Evolutionary conservation across 148 eudicot genomes (phyloP).

Genomic region (Hydrangea macrophylla): DNA sequence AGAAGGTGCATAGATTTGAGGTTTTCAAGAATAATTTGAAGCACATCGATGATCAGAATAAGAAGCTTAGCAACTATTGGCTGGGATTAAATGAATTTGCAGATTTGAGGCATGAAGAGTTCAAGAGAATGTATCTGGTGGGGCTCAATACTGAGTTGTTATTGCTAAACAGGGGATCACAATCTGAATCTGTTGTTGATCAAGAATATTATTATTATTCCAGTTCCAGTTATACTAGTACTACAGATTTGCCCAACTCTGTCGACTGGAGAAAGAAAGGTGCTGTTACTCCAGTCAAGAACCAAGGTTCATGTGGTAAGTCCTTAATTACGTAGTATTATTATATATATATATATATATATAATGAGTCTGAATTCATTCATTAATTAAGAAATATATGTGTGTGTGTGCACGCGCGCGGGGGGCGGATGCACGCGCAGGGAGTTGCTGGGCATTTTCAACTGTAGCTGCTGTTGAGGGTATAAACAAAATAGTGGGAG

Average conservation of each 20-base stretch:
- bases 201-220: too few species aligned
- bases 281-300: conserved; percentile 79
- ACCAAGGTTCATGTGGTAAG: conserved; percentile 93
- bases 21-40: conserved; percentile 84
- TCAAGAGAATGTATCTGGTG: conserved; percentile 73
- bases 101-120: conserved; percentile 91
- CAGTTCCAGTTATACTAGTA: conserved; percentile 63
- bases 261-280: conserved; percentile 94
- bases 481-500: conserved; percentile 86
- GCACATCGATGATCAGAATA: conserved; percentile 88
- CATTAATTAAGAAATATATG: background rate
- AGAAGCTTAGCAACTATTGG: conserved; percentile 71
- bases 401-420: too few species aligned
- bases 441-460: conserved; percentile 99
- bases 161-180: conserved; percentile 33
- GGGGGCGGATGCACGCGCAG: too few species aligned
- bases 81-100: conserved; percentile 89
- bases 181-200: too few species aligned
- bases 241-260: conserved; percentile 60
- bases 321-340: background rate
- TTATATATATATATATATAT: too few species aligned
- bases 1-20: conserved; percentile 90
- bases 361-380: background rate
- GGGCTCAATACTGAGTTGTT: conserved; percentile 57
- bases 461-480: conserved; percentile 98